These are phyloP conservation scores for Periconia sp. DNA, from an alignment of 2,329 filamentous ascomycete genomes.

Conservation along the genomic window DNA sequence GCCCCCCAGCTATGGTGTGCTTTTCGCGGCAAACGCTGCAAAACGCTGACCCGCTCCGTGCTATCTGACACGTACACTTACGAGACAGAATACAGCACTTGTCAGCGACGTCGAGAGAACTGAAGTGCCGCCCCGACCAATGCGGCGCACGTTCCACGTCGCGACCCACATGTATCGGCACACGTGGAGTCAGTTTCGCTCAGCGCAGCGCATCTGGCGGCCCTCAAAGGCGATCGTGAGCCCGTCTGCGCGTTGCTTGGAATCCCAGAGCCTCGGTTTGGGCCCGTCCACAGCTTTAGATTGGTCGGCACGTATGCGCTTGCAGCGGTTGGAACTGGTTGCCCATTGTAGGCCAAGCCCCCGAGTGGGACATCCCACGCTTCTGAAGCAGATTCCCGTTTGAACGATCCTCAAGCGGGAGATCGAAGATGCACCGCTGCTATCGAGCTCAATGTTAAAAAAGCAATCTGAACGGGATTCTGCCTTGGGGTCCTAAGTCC, in stretches of 20 bases:
- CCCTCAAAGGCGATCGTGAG: conserved; percentile 28
- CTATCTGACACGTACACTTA: not conserved
- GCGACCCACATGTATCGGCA: conserved; percentile 12
- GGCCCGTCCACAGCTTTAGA: conserved; percentile 20
- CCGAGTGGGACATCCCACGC: conserved; percentile 17
- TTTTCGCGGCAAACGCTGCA: conserved; percentile 38
- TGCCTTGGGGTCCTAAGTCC: too few species aligned
- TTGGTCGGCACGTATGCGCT: conserved; percentile 33
- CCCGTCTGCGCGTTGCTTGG: conserved; percentile 31
- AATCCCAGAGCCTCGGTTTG: conserved; percentile 40
- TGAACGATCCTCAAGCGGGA: conserved; percentile 2
- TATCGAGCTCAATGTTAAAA: not conserved
- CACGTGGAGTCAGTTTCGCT: conserved; percentile 20
- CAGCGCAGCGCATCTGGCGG: conserved; percentile 18
- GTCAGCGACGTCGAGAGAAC: not conserved
- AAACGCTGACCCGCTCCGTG: not conserved
- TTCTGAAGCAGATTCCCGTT: conserved; percentile 13
- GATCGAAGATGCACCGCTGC: not conserved
- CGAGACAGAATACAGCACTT: not conserved
- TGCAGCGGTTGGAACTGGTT: conserved; percentile 27
- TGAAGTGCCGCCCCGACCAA: not conserved
- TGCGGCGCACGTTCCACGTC: not conserved
- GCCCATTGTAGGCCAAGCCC: not conserved
- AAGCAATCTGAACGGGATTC: too few species aligned
- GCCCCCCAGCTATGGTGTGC: conserved; percentile 26